Evolutionary conservation across 495 filamentous ascomycete species (phyloP).

Genomic region (Neurospora sp.): DNA sequence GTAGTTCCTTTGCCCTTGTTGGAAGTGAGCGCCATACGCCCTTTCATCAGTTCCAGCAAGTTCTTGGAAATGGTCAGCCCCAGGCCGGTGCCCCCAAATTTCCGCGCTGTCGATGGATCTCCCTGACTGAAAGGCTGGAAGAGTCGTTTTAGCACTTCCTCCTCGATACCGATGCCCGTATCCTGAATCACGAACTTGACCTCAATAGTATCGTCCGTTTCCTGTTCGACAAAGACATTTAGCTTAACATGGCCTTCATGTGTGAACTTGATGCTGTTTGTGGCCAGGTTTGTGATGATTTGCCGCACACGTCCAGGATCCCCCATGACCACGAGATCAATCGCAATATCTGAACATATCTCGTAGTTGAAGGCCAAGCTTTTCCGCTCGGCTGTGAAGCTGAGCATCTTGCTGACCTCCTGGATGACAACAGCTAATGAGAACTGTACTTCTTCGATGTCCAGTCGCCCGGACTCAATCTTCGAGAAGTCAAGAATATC

Average conservation of each 20-base stretch:
- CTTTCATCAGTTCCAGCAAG: slow-evolving; percentile 74
- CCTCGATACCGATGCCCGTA: slow-evolving; percentile 76
- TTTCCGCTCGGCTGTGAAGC: slow-evolving; percentile 48
- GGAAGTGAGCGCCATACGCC: slow-evolving; percentile 55
- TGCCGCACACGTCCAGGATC: slow-evolving; percentile 74
- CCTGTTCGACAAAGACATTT: slow-evolving; percentile 34
- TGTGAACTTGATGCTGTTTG: slow-evolving; percentile 86
- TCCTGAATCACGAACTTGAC: slow-evolving; percentile 61
- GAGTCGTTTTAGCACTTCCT: slow-evolving; percentile 57
- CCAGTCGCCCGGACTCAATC: slow-evolving; percentile 64
- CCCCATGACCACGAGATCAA: slow-evolving; percentile 48
- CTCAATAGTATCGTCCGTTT: slow-evolving; percentile 37
- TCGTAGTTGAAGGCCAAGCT: slow-evolving; percentile 45
- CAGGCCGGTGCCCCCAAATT: slow-evolving; percentile 73
- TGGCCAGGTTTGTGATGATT: slow-evolving; percentile 76
- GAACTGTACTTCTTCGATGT: slow-evolving; percentile 72
- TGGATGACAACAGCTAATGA: slow-evolving; percentile 61
- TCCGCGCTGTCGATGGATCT: slow-evolving; percentile 63
- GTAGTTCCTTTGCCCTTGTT: slow-evolving; percentile 50
- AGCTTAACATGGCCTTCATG: slow-evolving; percentile 57
- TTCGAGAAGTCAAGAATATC: slow-evolving; percentile 86
- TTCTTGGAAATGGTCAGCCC: slow-evolving; percentile 73
- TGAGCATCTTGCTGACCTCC: slow-evolving; percentile 58
- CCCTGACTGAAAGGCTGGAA: slow-evolving; percentile 86
- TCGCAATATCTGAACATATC: slow-evolving; percentile 30